A percentile compares a stretch with the other conserved stretches of the same genome.
phyloP scores from a whole-genome alignment of 345 rosid species.

The Salix purpurea region DNA sequence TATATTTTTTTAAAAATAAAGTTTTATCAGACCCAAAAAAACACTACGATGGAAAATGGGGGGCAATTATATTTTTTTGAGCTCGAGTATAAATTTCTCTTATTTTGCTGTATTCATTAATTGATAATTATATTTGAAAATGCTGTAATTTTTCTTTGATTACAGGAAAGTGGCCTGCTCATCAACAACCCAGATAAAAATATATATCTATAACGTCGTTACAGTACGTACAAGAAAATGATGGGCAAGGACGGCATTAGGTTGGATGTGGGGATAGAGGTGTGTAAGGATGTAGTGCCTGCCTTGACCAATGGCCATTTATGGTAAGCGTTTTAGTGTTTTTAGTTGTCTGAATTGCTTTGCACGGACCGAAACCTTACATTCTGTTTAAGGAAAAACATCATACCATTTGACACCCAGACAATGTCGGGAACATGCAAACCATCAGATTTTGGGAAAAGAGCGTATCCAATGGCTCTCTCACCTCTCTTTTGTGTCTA shows the following conservation, averaged over 20 bases:
- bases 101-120: too few species aligned
- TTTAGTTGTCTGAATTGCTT: constrained; percentile 44
- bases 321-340: constrained; percentile 36
- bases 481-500: not conserved
- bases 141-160: too few species aligned
- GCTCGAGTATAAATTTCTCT: too few species aligned
- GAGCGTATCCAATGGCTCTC: constrained; percentile 25
- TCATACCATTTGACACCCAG: constrained; percentile 63
- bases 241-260: constrained; percentile 3
- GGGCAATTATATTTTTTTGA: too few species aligned
- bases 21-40: too few species aligned
- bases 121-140: too few species aligned
- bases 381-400: constrained; percentile 59
- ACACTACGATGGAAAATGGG: too few species aligned
- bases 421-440: constrained; percentile 87
- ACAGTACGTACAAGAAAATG: not conserved
- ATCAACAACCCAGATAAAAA: too few species aligned
- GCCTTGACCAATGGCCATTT: constrained; percentile 23
- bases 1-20: too few species aligned
- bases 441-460: constrained; percentile 59
- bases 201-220: too few species aligned
- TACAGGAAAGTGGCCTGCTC: too few species aligned
- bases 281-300: constrained; percentile 21
- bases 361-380: constrained; percentile 45
- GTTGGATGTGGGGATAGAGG: not conserved